Evolutionary conservation across 305 asterid species (phyloP).

Genomic region (Nicotiana rustica): DNA sequence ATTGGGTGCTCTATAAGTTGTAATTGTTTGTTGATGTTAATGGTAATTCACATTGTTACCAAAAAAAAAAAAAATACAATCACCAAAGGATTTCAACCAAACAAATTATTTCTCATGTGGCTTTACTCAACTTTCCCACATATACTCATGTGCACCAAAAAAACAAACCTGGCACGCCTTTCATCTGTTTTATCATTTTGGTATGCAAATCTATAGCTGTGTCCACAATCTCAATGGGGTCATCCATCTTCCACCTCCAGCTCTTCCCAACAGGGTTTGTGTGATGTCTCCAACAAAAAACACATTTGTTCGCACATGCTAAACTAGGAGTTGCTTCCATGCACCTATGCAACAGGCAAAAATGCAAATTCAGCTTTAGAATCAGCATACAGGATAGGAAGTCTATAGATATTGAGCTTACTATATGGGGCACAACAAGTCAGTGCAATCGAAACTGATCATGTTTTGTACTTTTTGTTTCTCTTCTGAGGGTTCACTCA

Average conservation of each 20-base stretch:
- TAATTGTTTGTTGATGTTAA: too few species aligned
- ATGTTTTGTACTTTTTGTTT: slow-evolving; percentile 19
- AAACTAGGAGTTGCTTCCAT: slow-evolving; percentile 99
- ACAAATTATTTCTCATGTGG: slow-evolving; percentile 6
- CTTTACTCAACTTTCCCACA: slow-evolving; percentile 18
- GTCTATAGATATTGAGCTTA: background rate
- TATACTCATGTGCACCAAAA: slow-evolving; percentile 28
- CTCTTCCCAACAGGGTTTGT: slow-evolving; percentile 94
- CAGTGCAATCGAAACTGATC: background rate
- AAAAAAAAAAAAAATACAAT: background rate
- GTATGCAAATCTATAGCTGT: slow-evolving; percentile 87
- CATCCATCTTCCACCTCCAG: slow-evolving; percentile 99
- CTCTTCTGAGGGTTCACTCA: slow-evolving; percentile 16
- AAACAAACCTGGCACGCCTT: slow-evolving; percentile 90
- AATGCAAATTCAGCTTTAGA: slow-evolving; percentile 14
- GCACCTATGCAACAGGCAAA: slow-evolving; percentile 59
- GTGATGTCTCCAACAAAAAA: slow-evolving; percentile 99
- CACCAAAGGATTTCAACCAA: slow-evolving; percentile 12
- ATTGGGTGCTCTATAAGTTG: too few species aligned
- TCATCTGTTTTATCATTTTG: slow-evolving; percentile 95
- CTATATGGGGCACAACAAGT: slow-evolving; percentile 14
- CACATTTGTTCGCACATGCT: slow-evolving; percentile 98
- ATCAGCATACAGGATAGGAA: slow-evolving; percentile 4
- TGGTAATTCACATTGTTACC: too few species aligned
- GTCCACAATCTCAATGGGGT: slow-evolving; percentile 82